Evolutionary conservation across 441 rosid genomes (phyloP).

Genomic region (Brassica hybrid): DNA sequence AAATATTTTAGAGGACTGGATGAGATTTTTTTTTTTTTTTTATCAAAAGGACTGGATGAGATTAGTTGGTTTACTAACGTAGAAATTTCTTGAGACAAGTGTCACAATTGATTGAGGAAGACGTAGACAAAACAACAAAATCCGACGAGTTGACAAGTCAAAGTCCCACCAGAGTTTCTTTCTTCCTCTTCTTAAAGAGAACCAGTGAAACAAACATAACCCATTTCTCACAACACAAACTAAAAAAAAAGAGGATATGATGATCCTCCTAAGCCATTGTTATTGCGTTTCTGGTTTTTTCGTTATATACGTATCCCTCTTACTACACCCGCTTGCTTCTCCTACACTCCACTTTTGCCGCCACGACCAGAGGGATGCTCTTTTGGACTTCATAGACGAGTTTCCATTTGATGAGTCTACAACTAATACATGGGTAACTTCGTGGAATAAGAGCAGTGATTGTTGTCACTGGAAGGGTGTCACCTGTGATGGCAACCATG

Average conservation of each 20-base stretch:
- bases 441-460: conserved; percentile 41
- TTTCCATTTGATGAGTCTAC: too few species aligned
- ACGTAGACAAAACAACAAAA: too few species aligned
- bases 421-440: neutral
- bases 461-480: conserved; percentile 24
- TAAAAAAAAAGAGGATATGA: neutral
- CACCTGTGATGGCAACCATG: conserved; percentile 16
- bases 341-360: neutral
- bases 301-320: neutral
- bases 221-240: neutral
- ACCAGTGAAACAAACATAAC: neutral
- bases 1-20: too few species aligned
- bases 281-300: neutral
- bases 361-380: too few species aligned
- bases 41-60: too few species aligned
- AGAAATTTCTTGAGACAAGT: too few species aligned
- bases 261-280: neutral
- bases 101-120: too few species aligned
- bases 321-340: neutral
- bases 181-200: neutral
- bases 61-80: too few species aligned
- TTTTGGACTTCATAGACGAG: too few species aligned
- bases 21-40: too few species aligned
- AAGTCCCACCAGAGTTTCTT: neutral
- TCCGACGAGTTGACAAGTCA: neutral